Evolutionary conservation across 208 protist species (phyloP), one percentile per base, ranked within the genome.

Genomic region (Acanthamoeba triangularis): DNA sequence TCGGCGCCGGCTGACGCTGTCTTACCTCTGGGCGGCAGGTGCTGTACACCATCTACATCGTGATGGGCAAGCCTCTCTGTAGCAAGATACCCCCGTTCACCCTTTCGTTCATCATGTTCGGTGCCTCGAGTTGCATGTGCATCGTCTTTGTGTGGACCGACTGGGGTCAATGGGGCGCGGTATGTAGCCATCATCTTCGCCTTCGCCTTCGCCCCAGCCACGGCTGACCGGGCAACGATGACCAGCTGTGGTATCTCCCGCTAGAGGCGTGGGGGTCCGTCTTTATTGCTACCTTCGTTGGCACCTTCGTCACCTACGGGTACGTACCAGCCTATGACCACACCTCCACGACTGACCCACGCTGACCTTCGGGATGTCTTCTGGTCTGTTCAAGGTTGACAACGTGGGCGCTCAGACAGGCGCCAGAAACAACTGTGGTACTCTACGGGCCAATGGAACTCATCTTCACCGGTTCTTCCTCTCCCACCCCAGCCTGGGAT

Each of bases 221-320:
- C 6, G 25, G 7, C 61, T 33, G 18, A 25, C 28, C 2, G 4
- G 0, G 2, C 16, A 33, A n/a, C 28, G 0, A 49, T 28, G n/a
- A 11, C 44, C 25, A 80, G 72, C 23, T 80, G 72, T 20, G 14
- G 37, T 33, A 80, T 20, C 33, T 80, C 13, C 78, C 78, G 28
- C 6, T 85, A 0, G 41, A 85, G 56, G 78, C 78, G 18, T 85
- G 78, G 78, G 44, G 1, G 5, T 23, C 78, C 1, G 78, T 85
- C 18, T 85, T 85, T 33, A 56, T 85, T n/a, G 78, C 78, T 18
- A 85, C 78, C 5, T 85, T 85, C 20, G 47, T 85, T 0, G 78
- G 78, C 78, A 85, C 78, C 28, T 85, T 85, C 78, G 13, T 85
- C 41, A 85, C 78, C 78, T 85, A 85, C 8, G 78, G 78, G 78